Evolutionary conservation across 1,284 basidiomycete genomes (phyloP).

Genomic region (Ceratobasidium sp.): DNA sequence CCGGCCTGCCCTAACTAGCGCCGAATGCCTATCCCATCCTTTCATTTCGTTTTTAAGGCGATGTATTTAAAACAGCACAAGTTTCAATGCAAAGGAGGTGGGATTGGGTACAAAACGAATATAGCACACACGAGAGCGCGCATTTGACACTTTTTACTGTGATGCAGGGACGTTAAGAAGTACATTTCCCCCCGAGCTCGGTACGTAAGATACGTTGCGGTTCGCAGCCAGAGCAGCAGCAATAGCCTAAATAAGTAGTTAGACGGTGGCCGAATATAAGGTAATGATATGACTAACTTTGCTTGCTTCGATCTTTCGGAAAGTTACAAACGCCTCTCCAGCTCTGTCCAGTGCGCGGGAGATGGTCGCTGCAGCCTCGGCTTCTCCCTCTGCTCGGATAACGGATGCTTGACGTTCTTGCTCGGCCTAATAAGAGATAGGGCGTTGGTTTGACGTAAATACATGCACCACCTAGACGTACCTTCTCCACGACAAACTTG

Average conservation of each 20-base stretch:
- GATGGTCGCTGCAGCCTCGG: constrained; percentile 94
- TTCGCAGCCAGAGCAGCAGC: constrained; percentile 81
- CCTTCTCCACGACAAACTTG: constrained; percentile 99
- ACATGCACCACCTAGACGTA: constrained; percentile 51
- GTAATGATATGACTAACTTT: constrained; percentile 59
- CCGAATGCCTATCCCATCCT: neutral
- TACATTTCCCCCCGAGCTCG: constrained; percentile 80
- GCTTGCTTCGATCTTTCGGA: constrained; percentile 97
- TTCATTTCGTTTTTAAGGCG: constrained; percentile 24
- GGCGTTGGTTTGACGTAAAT: constrained; percentile 1
- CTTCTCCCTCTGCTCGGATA: constrained; percentile 98
- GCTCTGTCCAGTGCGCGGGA: constrained; percentile 93
- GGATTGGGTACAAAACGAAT: neutral
- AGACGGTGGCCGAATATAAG: neutral
- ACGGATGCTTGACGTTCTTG: constrained; percentile 99
- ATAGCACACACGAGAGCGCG: neutral
- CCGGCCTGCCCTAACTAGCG: constrained; percentile 32
- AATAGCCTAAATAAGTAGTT: constrained; percentile 67
- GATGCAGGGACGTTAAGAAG: constrained; percentile 77
- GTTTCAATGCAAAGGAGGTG: constrained; percentile 25
- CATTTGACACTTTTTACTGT: constrained; percentile 36
- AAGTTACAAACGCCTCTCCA: constrained; percentile 94
- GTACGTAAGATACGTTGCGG: constrained; percentile 89
- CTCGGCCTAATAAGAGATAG: constrained; percentile 72
- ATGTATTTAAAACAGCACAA: neutral